Percentiles rank a stretch among this genome's conserved stretches.
These are phyloP conservation scores for Brasenia schreberi DNA, from an alignment of 164 flowering plant species.

Conservation along the genomic window DNA sequence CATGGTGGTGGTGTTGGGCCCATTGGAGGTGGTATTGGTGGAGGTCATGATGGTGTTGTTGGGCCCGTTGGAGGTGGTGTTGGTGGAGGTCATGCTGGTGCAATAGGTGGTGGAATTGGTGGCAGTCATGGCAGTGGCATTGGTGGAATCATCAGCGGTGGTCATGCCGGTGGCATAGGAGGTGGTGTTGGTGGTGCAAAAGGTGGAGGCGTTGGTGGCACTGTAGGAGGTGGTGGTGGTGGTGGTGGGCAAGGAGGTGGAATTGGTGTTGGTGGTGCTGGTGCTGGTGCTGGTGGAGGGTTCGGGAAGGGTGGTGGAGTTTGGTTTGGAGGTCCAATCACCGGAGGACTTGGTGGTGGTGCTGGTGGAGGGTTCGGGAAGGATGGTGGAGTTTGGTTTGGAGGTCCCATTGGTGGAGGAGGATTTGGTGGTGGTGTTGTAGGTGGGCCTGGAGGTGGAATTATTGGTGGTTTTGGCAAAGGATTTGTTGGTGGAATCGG, in stretches of 20 bases:
- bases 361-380: conserved; percentile 2
- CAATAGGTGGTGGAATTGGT: conserved; percentile 19
- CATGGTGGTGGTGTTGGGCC: conserved; percentile 10
- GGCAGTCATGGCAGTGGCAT: conserved; percentile 5
- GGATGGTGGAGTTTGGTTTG: background rate
- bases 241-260: background rate
- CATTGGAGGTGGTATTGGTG: conserved; percentile 14
- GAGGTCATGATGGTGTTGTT: conserved; percentile 8
- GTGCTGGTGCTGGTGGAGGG: conserved; percentile 4
- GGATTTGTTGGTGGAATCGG: conserved; percentile 1
- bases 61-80: conserved; percentile 11
- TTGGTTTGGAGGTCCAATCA: background rate
- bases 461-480: background rate
- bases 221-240: conserved; percentile 1
- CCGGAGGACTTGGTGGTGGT: conserved; percentile 4
- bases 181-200: conserved; percentile 16
- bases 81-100: conserved; percentile 16
- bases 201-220: conserved; percentile 3
- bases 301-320: conserved; percentile 3
- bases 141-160: conserved; percentile 3
- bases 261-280: background rate
- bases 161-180: conserved; percentile 9
- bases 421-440: conserved; percentile 4
- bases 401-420: background rate
- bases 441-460: conserved; percentile 2